Conservation (phyloP, 257 asterid genomes). For the Solanum neorickii region DNA sequence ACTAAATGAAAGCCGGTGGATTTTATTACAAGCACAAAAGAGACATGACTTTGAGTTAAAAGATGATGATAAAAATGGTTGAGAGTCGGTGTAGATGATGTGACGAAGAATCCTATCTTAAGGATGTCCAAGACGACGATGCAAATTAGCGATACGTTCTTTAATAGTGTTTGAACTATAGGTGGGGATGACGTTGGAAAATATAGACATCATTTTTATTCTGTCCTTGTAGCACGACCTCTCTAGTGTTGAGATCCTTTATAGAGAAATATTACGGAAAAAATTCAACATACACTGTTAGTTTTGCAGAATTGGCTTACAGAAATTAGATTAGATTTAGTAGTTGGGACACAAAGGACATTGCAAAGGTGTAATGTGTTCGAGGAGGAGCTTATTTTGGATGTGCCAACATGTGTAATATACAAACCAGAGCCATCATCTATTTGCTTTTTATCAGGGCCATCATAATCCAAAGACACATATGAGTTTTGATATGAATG, state of each 20-base stretch:
- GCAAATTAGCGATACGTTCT: neutral
- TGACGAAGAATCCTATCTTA: neutral
- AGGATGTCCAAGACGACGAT: neutral
- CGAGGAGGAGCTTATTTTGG: no score
- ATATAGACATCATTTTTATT: neutral
- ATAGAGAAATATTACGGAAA: neutral
- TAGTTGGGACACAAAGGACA: neutral
- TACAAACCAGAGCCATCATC: no score
- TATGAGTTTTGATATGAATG: no score
- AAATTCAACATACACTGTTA: neutral
- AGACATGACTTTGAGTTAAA: neutral
- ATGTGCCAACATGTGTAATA: neutral
- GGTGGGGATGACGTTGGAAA: neutral
- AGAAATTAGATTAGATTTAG: neutral
- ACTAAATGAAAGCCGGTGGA: no score
- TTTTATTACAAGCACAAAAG: no score
- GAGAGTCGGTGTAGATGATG: neutral
- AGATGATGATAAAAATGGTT: neutral
- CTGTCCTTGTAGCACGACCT: neutral
- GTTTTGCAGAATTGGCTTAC: neutral
- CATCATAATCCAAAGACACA: no score
- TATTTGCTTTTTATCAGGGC: no score
- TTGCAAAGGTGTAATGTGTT: neutral
- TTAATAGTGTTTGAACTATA: neutral
- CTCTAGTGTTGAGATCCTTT: neutral